Conservation (phyloP, 371 early-diverging fungal species). For the Blastocladiella emersonii region DNA sequence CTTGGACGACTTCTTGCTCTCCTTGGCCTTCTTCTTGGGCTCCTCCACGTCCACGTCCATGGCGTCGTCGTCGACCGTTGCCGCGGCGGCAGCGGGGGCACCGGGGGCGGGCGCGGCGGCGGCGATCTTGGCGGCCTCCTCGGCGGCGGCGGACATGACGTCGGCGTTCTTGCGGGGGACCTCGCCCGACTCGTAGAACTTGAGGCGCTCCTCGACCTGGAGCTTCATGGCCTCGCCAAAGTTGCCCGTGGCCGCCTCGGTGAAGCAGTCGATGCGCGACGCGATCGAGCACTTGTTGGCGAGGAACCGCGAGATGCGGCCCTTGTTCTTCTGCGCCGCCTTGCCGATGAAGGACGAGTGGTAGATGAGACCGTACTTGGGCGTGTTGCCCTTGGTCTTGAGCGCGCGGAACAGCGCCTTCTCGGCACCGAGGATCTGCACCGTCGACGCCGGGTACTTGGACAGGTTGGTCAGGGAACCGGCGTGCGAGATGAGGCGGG, state of each 20-base stretch:
- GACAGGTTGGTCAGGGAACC: conserved; percentile 93
- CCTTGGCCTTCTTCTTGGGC: conserved; percentile 23
- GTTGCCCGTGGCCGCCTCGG: conserved; percentile 66
- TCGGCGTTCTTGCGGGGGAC: conserved; percentile 83
- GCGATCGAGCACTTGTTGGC: conserved; percentile 98
- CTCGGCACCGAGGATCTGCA: conserved; percentile 98
- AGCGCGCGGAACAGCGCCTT: conserved; percentile 88
- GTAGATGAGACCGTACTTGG: conserved; percentile 98
- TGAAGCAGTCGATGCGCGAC: conserved; percentile 94
- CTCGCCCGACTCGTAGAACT: conserved; percentile 81
- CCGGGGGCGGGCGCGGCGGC: conserved; percentile 17
- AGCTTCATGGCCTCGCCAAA: conserved; percentile 92
- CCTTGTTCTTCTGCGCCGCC: conserved; percentile 94
- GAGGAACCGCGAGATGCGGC: conserved; percentile 91
- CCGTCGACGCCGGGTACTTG: conserved; percentile 95
- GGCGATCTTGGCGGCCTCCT: conserved; percentile 12
- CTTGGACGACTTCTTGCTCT: conserved; percentile 8
- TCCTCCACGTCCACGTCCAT: conserved; percentile 11
- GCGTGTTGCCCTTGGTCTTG: conserved; percentile 96
- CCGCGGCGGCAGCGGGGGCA: conserved; percentile 6
- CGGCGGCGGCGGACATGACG: conserved; percentile 78
- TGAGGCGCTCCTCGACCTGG: conserved; percentile 92
- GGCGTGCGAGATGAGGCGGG: conserved; percentile 89
- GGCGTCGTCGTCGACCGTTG: conserved; percentile 4
- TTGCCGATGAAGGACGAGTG: conserved; percentile 91